These are phyloP conservation scores for Raffaelea arxii DNA, from an alignment of 2,329 filamentous ascomycete species.

Conservation along the genomic window DNA sequence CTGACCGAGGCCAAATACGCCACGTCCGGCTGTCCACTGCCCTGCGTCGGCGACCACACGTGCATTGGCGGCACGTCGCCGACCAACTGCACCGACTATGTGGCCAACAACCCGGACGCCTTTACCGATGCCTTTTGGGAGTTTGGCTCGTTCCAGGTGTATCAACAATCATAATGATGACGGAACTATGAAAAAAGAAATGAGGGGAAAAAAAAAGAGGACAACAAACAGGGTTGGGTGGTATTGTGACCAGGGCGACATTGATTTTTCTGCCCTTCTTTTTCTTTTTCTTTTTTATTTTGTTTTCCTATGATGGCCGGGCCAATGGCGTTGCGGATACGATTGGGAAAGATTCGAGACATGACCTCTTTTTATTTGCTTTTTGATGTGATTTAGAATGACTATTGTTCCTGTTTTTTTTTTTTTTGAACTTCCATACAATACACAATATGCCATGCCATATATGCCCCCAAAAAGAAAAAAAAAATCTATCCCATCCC, in stretches of 20 bases:
- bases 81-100: slow-evolving; percentile 45
- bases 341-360: too few species aligned
- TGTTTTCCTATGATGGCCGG: background rate
- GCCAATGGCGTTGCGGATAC: too few species aligned
- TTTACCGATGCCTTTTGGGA: slow-evolving; percentile 57
- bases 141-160: slow-evolving; percentile 52
- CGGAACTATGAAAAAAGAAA: background rate
- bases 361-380: too few species aligned
- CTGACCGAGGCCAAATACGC: slow-evolving; percentile 38
- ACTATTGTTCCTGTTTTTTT: too few species aligned
- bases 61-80: slow-evolving; percentile 21
- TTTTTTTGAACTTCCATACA: too few species aligned
- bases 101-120: slow-evolving; percentile 43
- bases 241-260: background rate
- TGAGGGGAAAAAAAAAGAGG: background rate
- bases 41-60: slow-evolving; percentile 11
- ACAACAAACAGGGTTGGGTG: background rate
- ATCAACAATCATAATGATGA: slow-evolving; percentile 25
- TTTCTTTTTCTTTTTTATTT: background rate
- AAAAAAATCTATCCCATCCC: too few species aligned
- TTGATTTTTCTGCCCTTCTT: background rate
- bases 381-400: too few species aligned
- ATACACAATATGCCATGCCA: too few species aligned
- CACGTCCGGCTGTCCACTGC: slow-evolving; percentile 28
- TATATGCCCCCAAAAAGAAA: too few species aligned